Conservation (phyloP, 2,329 filamentous ascomycete species). For the Stromatinia cepivora region DNA sequence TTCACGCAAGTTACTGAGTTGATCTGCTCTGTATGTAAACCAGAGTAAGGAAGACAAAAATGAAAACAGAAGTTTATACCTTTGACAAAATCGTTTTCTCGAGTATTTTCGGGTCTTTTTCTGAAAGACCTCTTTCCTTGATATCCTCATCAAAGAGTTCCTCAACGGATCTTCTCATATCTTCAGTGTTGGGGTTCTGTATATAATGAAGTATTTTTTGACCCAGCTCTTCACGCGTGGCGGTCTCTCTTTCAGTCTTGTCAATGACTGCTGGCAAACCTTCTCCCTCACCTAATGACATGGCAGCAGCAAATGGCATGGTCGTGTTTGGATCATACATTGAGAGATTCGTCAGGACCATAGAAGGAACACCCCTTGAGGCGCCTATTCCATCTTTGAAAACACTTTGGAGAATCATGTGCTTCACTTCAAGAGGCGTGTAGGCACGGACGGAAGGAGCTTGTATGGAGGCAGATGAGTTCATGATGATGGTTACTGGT, state of each 20-base stretch:
- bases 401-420: neutral
- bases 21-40: neutral
- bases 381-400: neutral
- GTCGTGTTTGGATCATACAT: neutral
- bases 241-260: neutral
- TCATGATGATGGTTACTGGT: conserved; percentile 2
- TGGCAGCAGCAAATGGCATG: neutral
- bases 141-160: conserved; percentile 3
- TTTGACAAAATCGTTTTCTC: neutral
- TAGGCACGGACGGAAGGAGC: neutral
- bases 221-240: neutral
- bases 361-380: neutral
- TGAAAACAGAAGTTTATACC: neutral
- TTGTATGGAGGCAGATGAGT: neutral
- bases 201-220: neutral
- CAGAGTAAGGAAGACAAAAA: neutral
- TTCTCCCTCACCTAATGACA: conserved; percentile 9
- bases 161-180: neutral
- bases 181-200: neutral
- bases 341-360: neutral
- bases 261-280: neutral
- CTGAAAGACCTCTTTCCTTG: neutral
- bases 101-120: neutral
- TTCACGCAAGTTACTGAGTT: neutral
- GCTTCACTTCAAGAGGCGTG: conserved; percentile 8